Evolutionary conservation across 2,329 filamentous ascomycete species (phyloP), one percentile per base, ranked within the genome.

Genomic region (Fusarium oxysporum): DNA sequence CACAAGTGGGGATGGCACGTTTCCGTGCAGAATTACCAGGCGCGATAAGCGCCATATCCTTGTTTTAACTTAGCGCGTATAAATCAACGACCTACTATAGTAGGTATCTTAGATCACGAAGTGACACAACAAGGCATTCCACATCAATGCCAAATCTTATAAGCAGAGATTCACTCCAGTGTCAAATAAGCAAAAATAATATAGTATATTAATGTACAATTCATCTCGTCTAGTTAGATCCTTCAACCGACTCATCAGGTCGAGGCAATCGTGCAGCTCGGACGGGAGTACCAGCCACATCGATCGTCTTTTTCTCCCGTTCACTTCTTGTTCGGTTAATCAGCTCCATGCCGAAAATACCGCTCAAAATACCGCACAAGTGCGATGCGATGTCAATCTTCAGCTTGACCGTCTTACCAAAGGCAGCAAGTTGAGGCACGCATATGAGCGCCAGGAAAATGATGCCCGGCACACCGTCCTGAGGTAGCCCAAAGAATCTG

Each of bases 401-500:
- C 59, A 83, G 79, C 68, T 80, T 82, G 35, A 76, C 79, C 63
- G 82, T 81, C 60, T 83, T 85, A 50, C 86, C 83, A 69, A 87
- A 75, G 13, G 81, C 85, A 23, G 86, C 81, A 30, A 90, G 73
- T 74, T 90, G 87, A 43, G 89, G 73, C 16, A 86, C 85, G 21
- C 87, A 75, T 23, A 88, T 77, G 56, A 88, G 71, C n/a, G 85
- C 85, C 60, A 91, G 79, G 72, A 90, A 86, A 4, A 84, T 84
- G 17, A 90, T 82, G 0, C 88, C 87, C 62, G 88, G 85, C 14
- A 90, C 84, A 32, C 86, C 89, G 37, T 88, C 85, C n/a, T 87
- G 85, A 17, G 89, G 89, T 68, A 90, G 82, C 13, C 86, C 88
- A 33, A 91, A 81, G 59, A 91, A 79, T 78, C 85, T 87, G 81